Percentiles rank a stretch among this genome's conserved stretches.
Conservation (phyloP, 805 yeast species). For the Candida chauliodis region DNA sequence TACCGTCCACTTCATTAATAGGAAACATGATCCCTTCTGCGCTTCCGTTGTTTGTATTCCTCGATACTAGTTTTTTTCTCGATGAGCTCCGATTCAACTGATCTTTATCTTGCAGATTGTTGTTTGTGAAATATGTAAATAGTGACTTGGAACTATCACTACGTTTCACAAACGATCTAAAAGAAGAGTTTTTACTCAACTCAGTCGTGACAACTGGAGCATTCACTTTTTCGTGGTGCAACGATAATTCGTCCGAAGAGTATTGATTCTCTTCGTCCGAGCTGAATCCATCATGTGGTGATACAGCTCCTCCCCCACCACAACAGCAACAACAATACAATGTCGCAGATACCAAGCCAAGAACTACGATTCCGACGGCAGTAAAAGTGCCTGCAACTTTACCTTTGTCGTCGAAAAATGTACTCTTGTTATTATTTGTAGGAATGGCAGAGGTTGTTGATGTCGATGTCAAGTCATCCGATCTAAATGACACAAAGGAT, state of each 20-base stretch:
- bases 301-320: constrained; percentile 7
- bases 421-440: constrained; percentile 13
- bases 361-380: constrained; percentile 65
- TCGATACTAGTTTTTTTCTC: constrained; percentile 23
- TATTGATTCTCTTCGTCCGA: constrained; percentile 38
- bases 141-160: constrained; percentile 35
- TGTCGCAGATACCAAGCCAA: constrained; percentile 41
- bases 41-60: constrained; percentile 2
- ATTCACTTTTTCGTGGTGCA: constrained; percentile 17
- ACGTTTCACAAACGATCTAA: constrained; percentile 21
- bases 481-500: constrained; percentile 3
- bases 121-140: constrained; percentile 20
- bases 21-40: constrained; percentile 28
- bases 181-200: constrained; percentile 6
- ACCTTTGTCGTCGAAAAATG: constrained; percentile 67
- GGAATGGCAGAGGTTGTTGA: constrained; percentile 16
- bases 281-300: constrained; percentile 21
- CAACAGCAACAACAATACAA: constrained; percentile 36
- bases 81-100: constrained; percentile 25
- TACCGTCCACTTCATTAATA: constrained; percentile 27
- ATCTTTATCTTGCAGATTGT: constrained; percentile 13
- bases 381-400: constrained; percentile 85
- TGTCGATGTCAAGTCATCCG: constrained; percentile 17
- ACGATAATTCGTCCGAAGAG: constrained; percentile 29
- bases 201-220: neutral